Percentiles rank a stretch among this genome's conserved stretches.
phyloP scores from a whole-genome alignment of 176 grass and related monocot species.

The Zoysia pacifica region DNA sequence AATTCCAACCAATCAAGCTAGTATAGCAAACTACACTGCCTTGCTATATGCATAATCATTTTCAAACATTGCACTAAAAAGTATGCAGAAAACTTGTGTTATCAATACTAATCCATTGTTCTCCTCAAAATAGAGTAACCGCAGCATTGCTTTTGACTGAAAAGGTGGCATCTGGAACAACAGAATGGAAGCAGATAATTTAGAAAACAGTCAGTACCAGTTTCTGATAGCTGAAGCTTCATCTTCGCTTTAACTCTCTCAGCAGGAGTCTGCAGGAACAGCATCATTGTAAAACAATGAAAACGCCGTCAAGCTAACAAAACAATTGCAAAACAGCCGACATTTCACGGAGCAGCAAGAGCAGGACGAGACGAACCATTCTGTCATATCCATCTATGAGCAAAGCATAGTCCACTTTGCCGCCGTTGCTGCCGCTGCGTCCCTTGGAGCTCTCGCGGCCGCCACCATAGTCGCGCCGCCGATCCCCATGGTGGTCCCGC shows the following conservation, averaged over 20 bases:
- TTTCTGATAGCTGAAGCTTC: constrained; percentile 94
- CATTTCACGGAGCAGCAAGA: not conserved
- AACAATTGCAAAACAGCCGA: not conserved
- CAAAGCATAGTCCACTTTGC: constrained; percentile 65
- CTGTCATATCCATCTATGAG: constrained; percentile 81
- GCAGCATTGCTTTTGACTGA: not conserved
- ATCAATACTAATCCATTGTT: not conserved
- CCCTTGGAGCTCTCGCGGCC: constrained; percentile 51
- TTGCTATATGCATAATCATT: not conserved
- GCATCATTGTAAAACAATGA: not conserved
- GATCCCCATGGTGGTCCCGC: constrained; percentile 32
- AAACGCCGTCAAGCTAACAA: not conserved
- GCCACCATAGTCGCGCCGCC: constrained; percentile 21
- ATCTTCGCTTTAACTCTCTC: constrained; percentile 96
- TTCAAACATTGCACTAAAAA: not conserved
- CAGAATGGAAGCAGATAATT: not conserved
- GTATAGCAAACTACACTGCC: not conserved
- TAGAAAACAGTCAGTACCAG: constrained; percentile 37
- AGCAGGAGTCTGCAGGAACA: constrained; percentile 74
- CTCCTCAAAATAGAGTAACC: not conserved
- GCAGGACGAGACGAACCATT: constrained; percentile 61
- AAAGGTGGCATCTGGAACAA: not conserved
- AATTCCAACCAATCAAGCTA: constrained; percentile 6
- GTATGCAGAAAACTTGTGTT: not conserved
- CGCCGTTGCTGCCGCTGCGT: constrained; percentile 24